Evolutionary conservation across 208 protist genomes (phyloP), one percentile per base, ranked within the genome.

Genomic region (Acanthamoeba polyphaga): DNA sequence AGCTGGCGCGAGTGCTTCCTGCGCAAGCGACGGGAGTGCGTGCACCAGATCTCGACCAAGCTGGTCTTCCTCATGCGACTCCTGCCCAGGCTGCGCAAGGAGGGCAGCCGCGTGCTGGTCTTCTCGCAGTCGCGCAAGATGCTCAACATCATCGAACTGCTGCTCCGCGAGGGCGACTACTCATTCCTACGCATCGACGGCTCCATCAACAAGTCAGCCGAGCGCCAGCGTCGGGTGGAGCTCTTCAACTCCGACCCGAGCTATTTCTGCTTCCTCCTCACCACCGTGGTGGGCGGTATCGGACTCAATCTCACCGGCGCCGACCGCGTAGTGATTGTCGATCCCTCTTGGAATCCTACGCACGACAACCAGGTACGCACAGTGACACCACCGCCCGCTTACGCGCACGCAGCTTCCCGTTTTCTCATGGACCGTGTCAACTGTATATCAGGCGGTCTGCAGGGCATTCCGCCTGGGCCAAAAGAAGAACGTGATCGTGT

Each of bases 401-500:
- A 13, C 6, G 46, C 46, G 13, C 46, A 51, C 46, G 12, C 1
- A 51, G 3, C 46, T 12, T 13, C 0, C 12, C 53, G 72, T 55
- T 34, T 4, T 32, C 12, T 51, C n/a, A 17, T 88, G 43, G 43
- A 46, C 53, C 1, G 3, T 24, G 72, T 1, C 7, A 51, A 24
- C 27, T 32, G 53, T 91, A 24, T 1, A 62, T 87, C 55, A 95
- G 64, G 80, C 93, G 15, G 84, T 89, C 13, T 88, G 80, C 92
- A 27, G 96, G 32, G 89, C 94, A 6, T 96, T 97, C 91, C 76
- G 96, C 32, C 95, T 97, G 82, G 96, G 96, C 51, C 96, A 97
- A 74, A 96, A 93, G 22, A 95, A 88, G 90, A 89, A 97, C 92
- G 96, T 97, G 51, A 82, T 97, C 15, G 90, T 97, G 46, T 97